Evolutionary conservation across 2,329 filamentous ascomycete genomes (phyloP), one percentile per base, ranked within the genome.

Genomic region (Curvularia lunata): DNA sequence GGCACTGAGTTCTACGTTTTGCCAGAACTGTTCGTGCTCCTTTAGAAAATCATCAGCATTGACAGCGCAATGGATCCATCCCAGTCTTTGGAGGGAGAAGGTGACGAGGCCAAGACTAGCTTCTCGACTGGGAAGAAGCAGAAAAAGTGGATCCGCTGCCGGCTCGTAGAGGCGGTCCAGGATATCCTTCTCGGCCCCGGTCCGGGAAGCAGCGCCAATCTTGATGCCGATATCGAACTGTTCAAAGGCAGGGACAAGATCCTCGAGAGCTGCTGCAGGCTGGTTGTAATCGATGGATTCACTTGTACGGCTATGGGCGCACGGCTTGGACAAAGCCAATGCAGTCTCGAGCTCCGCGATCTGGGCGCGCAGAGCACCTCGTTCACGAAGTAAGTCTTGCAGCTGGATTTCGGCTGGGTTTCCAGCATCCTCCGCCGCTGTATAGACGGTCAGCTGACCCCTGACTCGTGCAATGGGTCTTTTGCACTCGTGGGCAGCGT

Each of bases 341-440:
- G 56, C 56, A 1, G 59, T 61, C 45, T 61, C 59, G 3, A 61
- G 59, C 25, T 61, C 56, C 37, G 59, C 59, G 42, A 61, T 61
- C 37, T 59, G 59, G 25, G 59, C 59, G 6, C 47, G 56, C 2
- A 61, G 28, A 30, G 59, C 59, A 18, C 48, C 52, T 38, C 55
- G 58, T 41, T 61, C 50, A 27, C 51, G 58, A 9, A 61, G 47
- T 27, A 61, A 37, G 27, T 58, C 55, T 16, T 52, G 45, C 2
- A 61, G 30, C 19, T 61, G 48, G 10, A 48, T 32, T 10, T 52
- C 46, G 9, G 43, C 40, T 19, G 57, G 30, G n/a, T 43, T 47
- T 8, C 19, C 58, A 10, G 43, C 32, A 19, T 52, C 54, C 21
- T 52, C 48, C 13, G 41, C 52, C 16, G 48, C 52, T 7, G 48